These are phyloP conservation scores for Ogataea populi-albae DNA, from an alignment of 805 yeast genomes.

Conservation along the genomic window DNA sequence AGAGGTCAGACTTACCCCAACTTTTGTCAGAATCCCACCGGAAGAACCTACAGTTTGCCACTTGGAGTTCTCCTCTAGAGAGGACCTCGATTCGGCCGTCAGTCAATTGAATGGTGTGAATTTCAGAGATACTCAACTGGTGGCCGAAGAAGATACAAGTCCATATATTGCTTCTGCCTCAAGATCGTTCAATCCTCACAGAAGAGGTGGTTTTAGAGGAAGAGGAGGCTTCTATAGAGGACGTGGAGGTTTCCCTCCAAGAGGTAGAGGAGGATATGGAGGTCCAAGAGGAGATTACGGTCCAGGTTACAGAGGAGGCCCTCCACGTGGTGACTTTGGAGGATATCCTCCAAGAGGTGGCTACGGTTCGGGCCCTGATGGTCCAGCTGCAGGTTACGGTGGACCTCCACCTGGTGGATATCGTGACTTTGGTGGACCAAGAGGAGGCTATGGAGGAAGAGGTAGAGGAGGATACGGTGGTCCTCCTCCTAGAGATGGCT, in stretches of 20 bases:
- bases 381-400: constrained; percentile 33
- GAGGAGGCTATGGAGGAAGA: constrained; percentile 27
- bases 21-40: constrained; percentile 54
- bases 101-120: constrained; percentile 69
- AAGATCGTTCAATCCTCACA: constrained; percentile 44
- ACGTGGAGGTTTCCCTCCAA: constrained; percentile 33
- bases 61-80: constrained; percentile 61
- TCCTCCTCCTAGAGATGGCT: constrained; percentile 36
- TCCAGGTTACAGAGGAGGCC: constrained; percentile 29
- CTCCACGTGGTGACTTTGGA: constrained; percentile 23
- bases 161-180: constrained; percentile 50
- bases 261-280: constrained; percentile 30
- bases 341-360: constrained; percentile 30
- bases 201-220: constrained; percentile 42
- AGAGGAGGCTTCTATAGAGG: constrained; percentile 46
- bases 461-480: constrained; percentile 37
- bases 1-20: constrained; percentile 60
- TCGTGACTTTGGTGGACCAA: constrained; percentile 29
- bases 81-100: constrained; percentile 72
- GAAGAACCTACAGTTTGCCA: constrained; percentile 45
- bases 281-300: constrained; percentile 29
- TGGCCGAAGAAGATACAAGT: constrained; percentile 75
- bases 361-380: constrained; percentile 18
- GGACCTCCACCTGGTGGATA: constrained; percentile 27
- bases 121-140: constrained; percentile 58